A percentile compares a stretch with the other conserved stretches of the same genome.
Conservation (phyloP, 805 yeast genomes). For the Hanseniaspora jakobsenii region DNA sequence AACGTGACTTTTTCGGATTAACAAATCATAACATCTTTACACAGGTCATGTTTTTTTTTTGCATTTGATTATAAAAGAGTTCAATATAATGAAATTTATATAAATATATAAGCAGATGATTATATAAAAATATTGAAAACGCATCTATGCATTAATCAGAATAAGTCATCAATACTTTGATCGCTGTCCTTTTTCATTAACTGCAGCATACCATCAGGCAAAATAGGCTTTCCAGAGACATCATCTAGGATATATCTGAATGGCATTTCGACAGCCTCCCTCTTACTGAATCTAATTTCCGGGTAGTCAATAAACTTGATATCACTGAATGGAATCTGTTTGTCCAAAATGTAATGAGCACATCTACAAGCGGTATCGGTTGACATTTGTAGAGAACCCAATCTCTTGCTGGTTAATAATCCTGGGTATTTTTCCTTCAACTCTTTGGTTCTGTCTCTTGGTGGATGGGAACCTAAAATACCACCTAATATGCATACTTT, state of each 20-base stretch:
- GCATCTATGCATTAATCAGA: neutral
- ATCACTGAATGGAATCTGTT: slow-evolving; percentile 46
- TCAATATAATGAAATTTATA: too few relatives aligned
- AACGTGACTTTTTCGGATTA: too few relatives aligned
- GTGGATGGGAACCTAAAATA: slow-evolving; percentile 85
- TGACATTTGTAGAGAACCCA: slow-evolving; percentile 88
- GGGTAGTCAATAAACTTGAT: slow-evolving; percentile 87
- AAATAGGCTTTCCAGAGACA: slow-evolving; percentile 51
- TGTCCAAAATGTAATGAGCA: slow-evolving; percentile 65
- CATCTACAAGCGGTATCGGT: slow-evolving; percentile 95
- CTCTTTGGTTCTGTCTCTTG: slow-evolving; percentile 85
- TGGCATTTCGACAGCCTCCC: slow-evolving; percentile 96
- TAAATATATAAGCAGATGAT: too few relatives aligned
- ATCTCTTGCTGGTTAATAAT: slow-evolving; percentile 63
- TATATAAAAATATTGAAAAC: too few relatives aligned
- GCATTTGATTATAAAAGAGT: too few relatives aligned
- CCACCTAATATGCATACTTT: slow-evolving; percentile 95
- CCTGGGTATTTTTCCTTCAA: slow-evolving; percentile 62
- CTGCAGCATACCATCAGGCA: slow-evolving; percentile 85
- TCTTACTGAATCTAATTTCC: slow-evolving; percentile 73
- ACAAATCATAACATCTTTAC: too few relatives aligned
- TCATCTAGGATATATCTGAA: slow-evolving; percentile 71
- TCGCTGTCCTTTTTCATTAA: slow-evolving; percentile 77
- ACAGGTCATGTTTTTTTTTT: too few relatives aligned
- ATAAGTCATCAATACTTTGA: slow-evolving; percentile 56